Evolutionary conservation across 163 green algal genomes (phyloP), one percentile per base, ranked within the genome.

Genomic region (Chlamydomonas reinhardtii): DNA sequence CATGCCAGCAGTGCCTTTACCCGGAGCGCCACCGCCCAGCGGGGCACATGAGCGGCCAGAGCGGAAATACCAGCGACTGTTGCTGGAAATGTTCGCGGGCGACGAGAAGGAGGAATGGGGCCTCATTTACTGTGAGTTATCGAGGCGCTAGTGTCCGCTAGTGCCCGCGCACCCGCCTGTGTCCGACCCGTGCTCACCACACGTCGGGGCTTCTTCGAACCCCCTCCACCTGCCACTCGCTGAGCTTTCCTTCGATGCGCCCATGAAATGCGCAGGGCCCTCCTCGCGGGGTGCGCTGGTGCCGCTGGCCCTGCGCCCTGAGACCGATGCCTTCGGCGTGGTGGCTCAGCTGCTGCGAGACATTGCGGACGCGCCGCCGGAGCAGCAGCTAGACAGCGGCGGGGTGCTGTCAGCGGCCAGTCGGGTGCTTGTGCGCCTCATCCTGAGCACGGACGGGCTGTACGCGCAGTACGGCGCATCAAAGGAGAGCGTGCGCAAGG

Each of bases 31-130:
- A 56, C 11, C 48, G 11, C 48, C 48, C 48, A 56, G 48, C 48
- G 48, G 48, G 9, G 14, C 48, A 14, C 48, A 56, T 19, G 48
- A 56, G 48, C 48, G 48, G 12, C 48, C 62, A 3, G 27, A 29
- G 39, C 66, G 77, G 6, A 84, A 84, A 65, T 62, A 48, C 12
- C 79, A 77, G 79, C 8, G 71, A 22, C 29, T 37, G 62, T 54
- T 43, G 0, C 79, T 85, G 19, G 79, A 85, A 43, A 78, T 77
- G 52, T 69, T 85, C 20, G 79, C 68, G 8, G 79, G 79, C 27
- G 79, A 85, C 35, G 79, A 77, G 4, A 75, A 75, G 8, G 66
- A 77, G 14, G 79, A 85, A 34, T 85, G 64, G 22, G 79, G 79
- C 0, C 79, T 85, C 43, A 34, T 85, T 15, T 85, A 85, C 25